Evolutionary conservation across 768 basidiomycete species (phyloP).

Genomic region (Trametes maxima): DNA sequence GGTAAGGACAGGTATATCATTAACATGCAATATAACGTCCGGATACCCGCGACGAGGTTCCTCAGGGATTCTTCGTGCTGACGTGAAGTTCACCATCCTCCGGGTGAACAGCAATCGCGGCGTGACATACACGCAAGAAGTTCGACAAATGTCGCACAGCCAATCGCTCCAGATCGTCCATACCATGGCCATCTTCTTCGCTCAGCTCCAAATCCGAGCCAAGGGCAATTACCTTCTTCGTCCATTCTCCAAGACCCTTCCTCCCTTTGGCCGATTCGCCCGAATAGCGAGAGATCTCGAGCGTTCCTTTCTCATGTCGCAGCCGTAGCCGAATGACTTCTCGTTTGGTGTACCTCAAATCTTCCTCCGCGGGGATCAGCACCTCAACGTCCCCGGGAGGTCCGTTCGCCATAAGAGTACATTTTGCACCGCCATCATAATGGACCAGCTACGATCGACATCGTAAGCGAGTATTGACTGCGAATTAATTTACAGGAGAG

Average conservation of each 20-base stretch:
- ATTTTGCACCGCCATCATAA: constrained; percentile 43
- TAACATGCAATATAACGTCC: not conserved
- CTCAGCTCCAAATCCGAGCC: not conserved
- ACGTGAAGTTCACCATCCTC: no score
- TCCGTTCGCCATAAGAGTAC: constrained; percentile 54
- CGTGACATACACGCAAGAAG: constrained; percentile 27
- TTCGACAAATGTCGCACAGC: constrained; percentile 16
- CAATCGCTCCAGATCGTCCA: constrained; percentile 17
- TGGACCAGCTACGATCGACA: constrained; percentile 44
- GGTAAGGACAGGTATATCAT: not conserved
- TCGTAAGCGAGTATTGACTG: not conserved
- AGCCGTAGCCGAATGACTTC: constrained; percentile 24
- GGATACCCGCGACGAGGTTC: not conserved
- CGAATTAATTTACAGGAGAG: not conserved
- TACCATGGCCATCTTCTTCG: constrained; percentile 1
- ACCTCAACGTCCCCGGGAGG: constrained; percentile 53
- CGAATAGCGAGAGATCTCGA: constrained; percentile 29
- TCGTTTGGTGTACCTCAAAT: not conserved
- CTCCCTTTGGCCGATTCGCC: not conserved
- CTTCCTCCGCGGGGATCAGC: constrained; percentile 30
- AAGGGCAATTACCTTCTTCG: constrained; percentile 28
- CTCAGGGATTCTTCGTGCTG: no score
- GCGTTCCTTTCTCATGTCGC: constrained; percentile 8
- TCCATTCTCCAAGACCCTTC: constrained; percentile 27
- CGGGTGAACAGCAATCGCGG: constrained; percentile 8